Evolutionary conservation across 768 basidiomycete genomes (phyloP).

Genomic region (Lentinula guzmanii): DNA sequence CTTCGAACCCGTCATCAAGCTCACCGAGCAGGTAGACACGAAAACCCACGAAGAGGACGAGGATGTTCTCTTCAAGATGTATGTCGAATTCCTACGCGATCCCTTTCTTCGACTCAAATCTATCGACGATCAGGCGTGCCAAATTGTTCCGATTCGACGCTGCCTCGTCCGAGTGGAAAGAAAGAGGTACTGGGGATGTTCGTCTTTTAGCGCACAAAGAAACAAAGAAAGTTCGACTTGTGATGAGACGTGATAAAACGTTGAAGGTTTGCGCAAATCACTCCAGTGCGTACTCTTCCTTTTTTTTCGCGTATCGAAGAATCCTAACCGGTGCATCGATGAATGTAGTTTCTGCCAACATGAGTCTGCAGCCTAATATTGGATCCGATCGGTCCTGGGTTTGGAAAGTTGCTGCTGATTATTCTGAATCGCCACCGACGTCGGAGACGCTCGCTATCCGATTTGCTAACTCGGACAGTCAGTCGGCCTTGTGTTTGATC

Average conservation of each 20-base stretch:
- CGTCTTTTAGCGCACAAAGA: constrained; percentile 87
- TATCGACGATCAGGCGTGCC: constrained; percentile 63
- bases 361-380: constrained; percentile 95
- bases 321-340: constrained; percentile 4
- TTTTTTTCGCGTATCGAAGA: not conserved
- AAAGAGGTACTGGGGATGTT: constrained; percentile 94
- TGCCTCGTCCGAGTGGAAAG: constrained; percentile 87
- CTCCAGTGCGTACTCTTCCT: constrained; percentile 53
- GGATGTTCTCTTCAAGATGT: constrained; percentile 94
- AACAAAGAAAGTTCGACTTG: constrained; percentile 87
- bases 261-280: constrained; percentile 99
- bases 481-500: constrained; percentile 24
- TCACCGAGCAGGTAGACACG: constrained; percentile 91
- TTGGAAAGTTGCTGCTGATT: constrained; percentile 95
- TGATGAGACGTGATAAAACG: constrained; percentile 99
- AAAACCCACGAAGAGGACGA: constrained; percentile 97
- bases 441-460: constrained; percentile 97
- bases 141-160: constrained; percentile 95
- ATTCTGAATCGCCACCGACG: constrained; percentile 83
- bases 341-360: constrained; percentile 73
- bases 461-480: constrained; percentile 94
- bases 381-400: constrained; percentile 99
- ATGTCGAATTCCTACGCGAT: constrained; percentile 26
- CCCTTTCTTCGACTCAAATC: constrained; percentile 13
- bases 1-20: constrained; percentile 94